Base-by-base conservation (phyloP, 352 stramenopile species). In the Thraustochytrium striatum region DNA sequence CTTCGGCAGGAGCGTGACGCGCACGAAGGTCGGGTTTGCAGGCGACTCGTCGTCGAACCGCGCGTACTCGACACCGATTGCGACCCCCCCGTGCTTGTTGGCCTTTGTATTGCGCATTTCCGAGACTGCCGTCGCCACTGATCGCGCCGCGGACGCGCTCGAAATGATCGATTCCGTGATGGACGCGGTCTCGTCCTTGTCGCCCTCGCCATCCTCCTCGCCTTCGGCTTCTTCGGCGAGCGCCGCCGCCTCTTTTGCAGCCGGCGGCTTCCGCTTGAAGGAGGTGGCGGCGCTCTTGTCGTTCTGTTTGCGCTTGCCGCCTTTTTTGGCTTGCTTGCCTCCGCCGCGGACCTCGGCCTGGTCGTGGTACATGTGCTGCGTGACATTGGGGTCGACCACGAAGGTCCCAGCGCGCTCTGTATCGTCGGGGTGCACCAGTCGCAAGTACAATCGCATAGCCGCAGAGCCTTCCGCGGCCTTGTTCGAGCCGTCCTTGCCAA, bases 331-430 rank as follows among this genome's bases (percentile, higher is more conserved):
- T 55, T 55, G 47, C n/a, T n/a, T n/a, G n/a, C n/a, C n/a, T n/a
- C n/a, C n/a, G n/a, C n/a, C n/a, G n/a, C n/a, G n/a, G n/a, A n/a
- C n/a, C n/a, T n/a, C n/a, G n/a, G n/a, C n/a, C n/a, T n/a, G n/a
- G n/a, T n/a, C n/a, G n/a, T 70, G 65, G 65, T 75, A 75, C 41
- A 75, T 16, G 50, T 75, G 65, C 50, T 75, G 65, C 16, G 65
- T 75, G n/a, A 75, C 52, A 32, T 28, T 30, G 11, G 65, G 65
- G 50, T 75, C 65, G 0, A 75, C 36, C 16, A 75, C 65, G 2
- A 75, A 75, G 25, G 7, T 43, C 16, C 3, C 32, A 9, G 65
- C 39, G 11, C 13, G 11, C 5, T 75, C 50, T 28, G 39, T 7
- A 2, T 75, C 39, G 0, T 44, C 50, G 30, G 52, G n/a, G 52